These are phyloP conservation scores for Melastoma malabathricum DNA, from an alignment of 345 rosid genomes.

Conservation along the genomic window DNA sequence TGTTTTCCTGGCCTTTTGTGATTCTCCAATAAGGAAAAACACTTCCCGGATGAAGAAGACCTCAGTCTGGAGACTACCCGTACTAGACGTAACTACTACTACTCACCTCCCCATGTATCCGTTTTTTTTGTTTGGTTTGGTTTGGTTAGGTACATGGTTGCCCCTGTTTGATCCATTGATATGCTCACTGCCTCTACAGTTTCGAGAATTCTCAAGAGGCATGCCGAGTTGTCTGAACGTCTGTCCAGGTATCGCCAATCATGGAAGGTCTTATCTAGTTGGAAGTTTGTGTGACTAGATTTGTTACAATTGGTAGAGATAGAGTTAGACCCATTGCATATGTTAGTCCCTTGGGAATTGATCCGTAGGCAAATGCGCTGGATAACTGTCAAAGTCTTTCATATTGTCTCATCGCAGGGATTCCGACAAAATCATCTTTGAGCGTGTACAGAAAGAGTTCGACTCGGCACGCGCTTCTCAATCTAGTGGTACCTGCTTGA, in stretches of 20 bases:
- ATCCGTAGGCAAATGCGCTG: background rate
- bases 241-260: slow-evolving; percentile 43
- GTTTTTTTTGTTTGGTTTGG: background rate
- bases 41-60: slow-evolving; percentile 1
- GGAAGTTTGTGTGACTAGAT: background rate
- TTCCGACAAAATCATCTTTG: slow-evolving; percentile 78
- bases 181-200: slow-evolving; percentile 32
- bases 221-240: slow-evolving; percentile 62
- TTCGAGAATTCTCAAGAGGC: slow-evolving; percentile 71
- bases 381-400: slow-evolving; percentile 3
- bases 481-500: slow-evolving; percentile 40
- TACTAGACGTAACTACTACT: background rate
- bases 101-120: too few relatives aligned
- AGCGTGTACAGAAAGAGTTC: slow-evolving; percentile 79
- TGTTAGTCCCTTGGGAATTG: background rate
- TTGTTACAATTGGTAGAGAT: background rate
- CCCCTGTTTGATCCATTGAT: slow-evolving; percentile 3
- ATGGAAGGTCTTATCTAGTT: background rate
- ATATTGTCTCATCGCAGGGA: slow-evolving; percentile 39
- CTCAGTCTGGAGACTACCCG: slow-evolving; percentile 7
- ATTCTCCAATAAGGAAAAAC: too few relatives aligned
- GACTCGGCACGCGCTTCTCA: slow-evolving; percentile 76
- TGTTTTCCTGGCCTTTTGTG: too few relatives aligned
- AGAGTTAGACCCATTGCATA: background rate
- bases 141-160: slow-evolving; percentile 6